These are phyloP conservation scores for Chaetomium fimeti DNA, from an alignment of 495 filamentous ascomycete genomes.

Conservation along the genomic window DNA sequence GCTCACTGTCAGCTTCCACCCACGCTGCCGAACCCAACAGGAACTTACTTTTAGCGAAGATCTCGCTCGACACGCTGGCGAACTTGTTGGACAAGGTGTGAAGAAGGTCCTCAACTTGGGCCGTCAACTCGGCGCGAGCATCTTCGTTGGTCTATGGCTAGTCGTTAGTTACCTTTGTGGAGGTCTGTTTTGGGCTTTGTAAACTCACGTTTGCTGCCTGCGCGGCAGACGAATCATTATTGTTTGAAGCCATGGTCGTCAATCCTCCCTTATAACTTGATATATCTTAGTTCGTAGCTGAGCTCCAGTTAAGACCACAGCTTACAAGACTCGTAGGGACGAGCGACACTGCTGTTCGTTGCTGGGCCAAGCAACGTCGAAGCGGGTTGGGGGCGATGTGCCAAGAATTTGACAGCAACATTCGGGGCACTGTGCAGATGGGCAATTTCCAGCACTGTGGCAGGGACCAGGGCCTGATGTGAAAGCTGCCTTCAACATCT, in stretches of 20 bases:
- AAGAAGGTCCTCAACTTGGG: constrained; percentile 79
- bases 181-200: background rate
- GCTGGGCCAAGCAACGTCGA: background rate
- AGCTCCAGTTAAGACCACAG: too few relatives aligned
- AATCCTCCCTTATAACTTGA: background rate
- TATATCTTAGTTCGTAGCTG: too few relatives aligned
- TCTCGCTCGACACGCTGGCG: constrained; percentile 71
- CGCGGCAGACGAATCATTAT: constrained; percentile 31
- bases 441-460: background rate
- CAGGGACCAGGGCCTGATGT: background rate
- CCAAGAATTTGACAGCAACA: background rate
- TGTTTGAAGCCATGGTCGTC: constrained; percentile 34
- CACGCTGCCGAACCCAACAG: background rate
- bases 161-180: background rate
- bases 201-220: constrained; percentile 37
- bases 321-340: background rate
- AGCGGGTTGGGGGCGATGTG: background rate
- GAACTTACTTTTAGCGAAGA: constrained; percentile 80
- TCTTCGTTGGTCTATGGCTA: constrained; percentile 39
- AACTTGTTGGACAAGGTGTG: constrained; percentile 83
- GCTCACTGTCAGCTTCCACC: constrained; percentile 5
- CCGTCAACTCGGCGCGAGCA: constrained; percentile 61
- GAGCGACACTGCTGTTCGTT: background rate
- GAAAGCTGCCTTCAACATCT: background rate
- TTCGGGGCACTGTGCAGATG: background rate